phyloP scores from a whole-genome alignment of 495 filamentous ascomycete genomes.

The Zalerion maritima region DNA sequence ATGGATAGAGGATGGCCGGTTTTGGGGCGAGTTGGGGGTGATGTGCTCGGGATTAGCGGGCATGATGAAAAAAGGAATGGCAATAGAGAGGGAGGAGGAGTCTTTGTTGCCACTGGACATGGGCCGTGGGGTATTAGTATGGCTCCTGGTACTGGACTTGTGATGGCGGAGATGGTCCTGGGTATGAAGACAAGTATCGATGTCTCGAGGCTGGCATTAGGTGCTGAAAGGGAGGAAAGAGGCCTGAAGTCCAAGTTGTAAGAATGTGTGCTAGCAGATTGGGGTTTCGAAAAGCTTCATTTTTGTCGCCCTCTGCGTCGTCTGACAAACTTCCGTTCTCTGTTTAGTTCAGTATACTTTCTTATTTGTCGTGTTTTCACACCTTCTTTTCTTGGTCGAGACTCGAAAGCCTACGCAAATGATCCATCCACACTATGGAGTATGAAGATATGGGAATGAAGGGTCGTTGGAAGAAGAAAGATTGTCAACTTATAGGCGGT shows the following conservation, averaged over 20 bases:
- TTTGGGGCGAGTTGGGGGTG: slow-evolving; percentile 37
- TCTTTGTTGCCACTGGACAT: slow-evolving; percentile 61
- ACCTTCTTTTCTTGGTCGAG: too few species aligned
- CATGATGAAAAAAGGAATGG: slow-evolving; percentile 24
- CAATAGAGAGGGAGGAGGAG: slow-evolving; percentile 38
- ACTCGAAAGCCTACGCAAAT: too few species aligned
- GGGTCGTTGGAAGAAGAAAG: too few species aligned
- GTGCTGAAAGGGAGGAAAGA: neutral
- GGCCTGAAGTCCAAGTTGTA: neutral
- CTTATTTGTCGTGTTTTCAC: too few species aligned
- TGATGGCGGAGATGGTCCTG: slow-evolving; percentile 48
- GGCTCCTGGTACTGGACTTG: slow-evolving; percentile 48
- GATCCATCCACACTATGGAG: too few species aligned
- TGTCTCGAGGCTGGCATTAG: slow-evolving; percentile 31
- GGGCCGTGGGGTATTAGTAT: slow-evolving; percentile 57
- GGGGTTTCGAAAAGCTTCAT: too few species aligned
- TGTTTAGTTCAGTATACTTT: too few species aligned
- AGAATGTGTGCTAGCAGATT: neutral
- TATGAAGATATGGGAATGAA: too few species aligned
- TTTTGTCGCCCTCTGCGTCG: too few species aligned
- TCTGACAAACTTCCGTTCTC: too few species aligned
- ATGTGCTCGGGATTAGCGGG: slow-evolving; percentile 34
- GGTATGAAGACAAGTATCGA: slow-evolving; percentile 34
- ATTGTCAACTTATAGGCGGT: too few species aligned
- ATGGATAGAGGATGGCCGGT: slow-evolving; percentile 47